Base-by-base conservation (phyloP, 2,329 filamentous ascomycete species). In the Biscogniauxia sp. region DNA sequence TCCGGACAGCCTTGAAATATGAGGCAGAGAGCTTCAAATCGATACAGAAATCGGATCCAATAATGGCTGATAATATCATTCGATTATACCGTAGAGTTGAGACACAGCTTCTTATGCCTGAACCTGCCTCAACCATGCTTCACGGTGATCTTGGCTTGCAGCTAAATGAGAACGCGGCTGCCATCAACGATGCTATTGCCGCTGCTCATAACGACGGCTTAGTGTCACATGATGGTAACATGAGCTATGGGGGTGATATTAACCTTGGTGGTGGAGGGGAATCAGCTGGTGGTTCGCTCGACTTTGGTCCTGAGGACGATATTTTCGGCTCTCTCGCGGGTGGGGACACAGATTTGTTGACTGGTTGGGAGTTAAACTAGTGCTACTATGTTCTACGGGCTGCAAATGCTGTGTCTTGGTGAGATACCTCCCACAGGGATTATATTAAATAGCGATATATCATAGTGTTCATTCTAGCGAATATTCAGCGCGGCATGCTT, bases 11-110 rank as follows among this genome's bases (percentile, higher is more conserved):
- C 41, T 79, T 92, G 41, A 82, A 83, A 65, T 74, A 77, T 56
- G 82, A 85, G 61, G 83, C 84, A 0, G 83, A 87, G 63, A 80
- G 84, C 51, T 88, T 84, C 59, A 81, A 81, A 61, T 78, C 77
- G 60, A 76, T 86, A 0, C 82, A 87, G 45, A 82, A 83, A 67
- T 77, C 76, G n/a, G 86, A 89, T 60, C 76, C 80, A 1, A 74
- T 77, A 19, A 76, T 84, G 52, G 86, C 87, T 1, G 88, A 90
- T 72, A 82, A 82, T 8, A 76, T 87, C 15, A 83, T 89, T 9
- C 84, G 88, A 7, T 80, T 90, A 7, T 79, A 88, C 70, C 80
- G 87, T 25, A 79, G 82, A 2, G 87, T 91, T 11, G 87, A 91
- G 73, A 81, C 83, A n/a, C 87, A 89, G 70, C 81, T 90, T 78